Evolutionary conservation across 2,329 filamentous ascomycete genomes (phyloP).

Genomic region (Neopestalotiopsis sp.): DNA sequence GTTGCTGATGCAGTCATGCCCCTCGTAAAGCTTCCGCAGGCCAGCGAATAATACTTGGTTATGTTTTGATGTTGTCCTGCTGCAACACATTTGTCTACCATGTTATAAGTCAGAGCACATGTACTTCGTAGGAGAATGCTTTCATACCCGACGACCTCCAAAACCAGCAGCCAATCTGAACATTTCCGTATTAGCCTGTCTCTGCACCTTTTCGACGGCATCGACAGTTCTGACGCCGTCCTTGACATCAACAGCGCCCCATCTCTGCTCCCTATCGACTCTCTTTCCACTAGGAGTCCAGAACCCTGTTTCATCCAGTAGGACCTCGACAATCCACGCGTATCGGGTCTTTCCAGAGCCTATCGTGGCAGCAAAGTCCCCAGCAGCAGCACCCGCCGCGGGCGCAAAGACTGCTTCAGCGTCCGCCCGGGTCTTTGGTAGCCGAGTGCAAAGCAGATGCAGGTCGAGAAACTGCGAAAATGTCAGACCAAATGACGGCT

Average conservation of each 20-base stretch:
- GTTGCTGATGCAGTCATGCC: too few relatives aligned
- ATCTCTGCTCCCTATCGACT: slow-evolving; percentile 56
- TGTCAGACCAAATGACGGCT: slow-evolving; percentile 58
- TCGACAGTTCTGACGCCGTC: slow-evolving; percentile 44
- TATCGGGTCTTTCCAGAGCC: slow-evolving; percentile 28
- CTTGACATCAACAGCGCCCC: slow-evolving; percentile 53
- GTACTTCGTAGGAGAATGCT: slow-evolving; percentile 21
- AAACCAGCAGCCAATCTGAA: slow-evolving; percentile 39
- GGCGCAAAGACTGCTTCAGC: slow-evolving; percentile 40
- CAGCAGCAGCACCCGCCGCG: slow-evolving; percentile 5
- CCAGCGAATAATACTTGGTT: too few relatives aligned
- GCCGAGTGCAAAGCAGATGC: slow-evolving; percentile 55
- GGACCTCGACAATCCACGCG: slow-evolving; percentile 55
- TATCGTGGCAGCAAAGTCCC: not conserved
- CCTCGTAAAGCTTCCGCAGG: too few relatives aligned
- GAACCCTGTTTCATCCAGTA: slow-evolving; percentile 56
- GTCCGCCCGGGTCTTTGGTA: slow-evolving; percentile 48
- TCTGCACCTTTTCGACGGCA: slow-evolving; percentile 37
- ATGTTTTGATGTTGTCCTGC: too few relatives aligned
- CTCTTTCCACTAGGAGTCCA: slow-evolving; percentile 37
- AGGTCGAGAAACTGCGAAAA: slow-evolving; percentile 61
- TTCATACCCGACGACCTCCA: slow-evolving; percentile 39
- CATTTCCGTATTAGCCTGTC: slow-evolving; percentile 25
- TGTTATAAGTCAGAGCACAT: too few relatives aligned
- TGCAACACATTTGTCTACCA: too few relatives aligned